Percentiles rank a stretch among this genome's conserved stretches.
Evolutionary conservation across 2,329 filamentous ascomycete genomes (phyloP).

Genomic region (Paraphaeosphaeria sporulosa): DNA sequence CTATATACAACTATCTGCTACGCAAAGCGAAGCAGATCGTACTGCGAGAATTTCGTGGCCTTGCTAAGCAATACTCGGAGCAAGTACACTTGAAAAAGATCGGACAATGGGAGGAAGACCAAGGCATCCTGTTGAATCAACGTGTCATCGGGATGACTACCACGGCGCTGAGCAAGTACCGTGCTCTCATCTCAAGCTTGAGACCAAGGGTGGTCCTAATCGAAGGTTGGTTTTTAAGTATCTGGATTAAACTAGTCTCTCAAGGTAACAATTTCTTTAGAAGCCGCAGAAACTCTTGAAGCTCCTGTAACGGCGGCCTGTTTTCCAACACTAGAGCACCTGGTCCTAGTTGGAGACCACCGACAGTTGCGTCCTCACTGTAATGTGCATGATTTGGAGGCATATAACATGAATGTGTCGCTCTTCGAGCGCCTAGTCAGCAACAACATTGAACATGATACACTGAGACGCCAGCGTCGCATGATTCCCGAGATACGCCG

Average conservation of each 20-base stretch:
- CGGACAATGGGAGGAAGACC: constrained; percentile 65
- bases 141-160: constrained; percentile 75
- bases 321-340: constrained; percentile 67
- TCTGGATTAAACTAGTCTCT: too few species aligned
- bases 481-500: constrained; percentile 75
- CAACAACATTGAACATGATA: constrained; percentile 68
- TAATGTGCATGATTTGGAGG: constrained; percentile 66
- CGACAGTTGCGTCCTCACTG: constrained; percentile 78
- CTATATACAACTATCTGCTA: constrained; percentile 72
- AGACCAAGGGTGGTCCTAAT: constrained; percentile 74
- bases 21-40: constrained; percentile 60
- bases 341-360: constrained; percentile 80
- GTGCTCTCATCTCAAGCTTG: constrained; percentile 71
- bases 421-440: constrained; percentile 81
- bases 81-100: constrained; percentile 63
- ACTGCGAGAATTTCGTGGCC: constrained; percentile 55
- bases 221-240: constrained; percentile 52
- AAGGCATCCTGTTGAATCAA: constrained; percentile 53
- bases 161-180: constrained; percentile 82
- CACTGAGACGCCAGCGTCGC: constrained; percentile 72
- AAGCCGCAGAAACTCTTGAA: constrained; percentile 79
- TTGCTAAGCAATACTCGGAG: constrained; percentile 60
- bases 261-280: constrained; percentile 34
- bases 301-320: constrained; percentile 67
- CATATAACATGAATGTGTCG: constrained; percentile 73